Base-by-base conservation (phyloP, 345 rosid species). In the Rhodomyrtus tomentosa region DNA sequence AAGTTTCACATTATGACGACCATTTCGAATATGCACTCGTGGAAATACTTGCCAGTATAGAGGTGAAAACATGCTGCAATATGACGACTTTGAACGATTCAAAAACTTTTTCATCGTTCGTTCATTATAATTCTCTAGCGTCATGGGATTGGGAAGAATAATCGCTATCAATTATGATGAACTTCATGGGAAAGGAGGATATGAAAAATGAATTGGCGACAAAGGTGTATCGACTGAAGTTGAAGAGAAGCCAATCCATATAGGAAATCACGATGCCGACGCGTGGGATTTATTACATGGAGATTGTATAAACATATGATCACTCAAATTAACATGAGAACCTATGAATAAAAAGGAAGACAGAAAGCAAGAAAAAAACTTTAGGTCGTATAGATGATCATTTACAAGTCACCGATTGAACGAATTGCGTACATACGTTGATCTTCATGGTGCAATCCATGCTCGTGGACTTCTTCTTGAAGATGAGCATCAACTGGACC, bases 401-500 rank as follows among this genome's bases (percentile, higher is more conserved):
- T 32, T 82, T 50, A 82, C 87, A 86, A 2, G 25, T 50, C 55
- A 86, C 38, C 15, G 81, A 55, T 82, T 53, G 82, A 58, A 86
- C 72, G 27, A 82, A 42, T 81, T 49, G 7, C 15, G 74, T 21
- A 29, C 22, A 18, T n/a, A 51, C 81, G 38, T 52, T 13, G 24
- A 86, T 83, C 1, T 49, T 7, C 87, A 86, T 86, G 56, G 85
- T 48, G 55, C 87, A 86, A 45, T 86, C 55, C 87, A 86, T 86
- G 54, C 83, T 84, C 20, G 87, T 82, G 53, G 85, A 73, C 73
- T 86, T 86, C 87, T 86, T 86, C 85, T 86, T 86, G 82, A 85
- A 82, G 45, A 85, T 85, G n/a, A 85, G 49, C 87, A 85, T 81
- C 84, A 85, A 11, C 48, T 55, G 55, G 51, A 82, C 83, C 82